A percentile compares a stretch with the other conserved stretches of the same genome.
phyloP scores from a whole-genome alignment of 768 basidiomycete genomes.

The Kwoniella sp. region DNA sequence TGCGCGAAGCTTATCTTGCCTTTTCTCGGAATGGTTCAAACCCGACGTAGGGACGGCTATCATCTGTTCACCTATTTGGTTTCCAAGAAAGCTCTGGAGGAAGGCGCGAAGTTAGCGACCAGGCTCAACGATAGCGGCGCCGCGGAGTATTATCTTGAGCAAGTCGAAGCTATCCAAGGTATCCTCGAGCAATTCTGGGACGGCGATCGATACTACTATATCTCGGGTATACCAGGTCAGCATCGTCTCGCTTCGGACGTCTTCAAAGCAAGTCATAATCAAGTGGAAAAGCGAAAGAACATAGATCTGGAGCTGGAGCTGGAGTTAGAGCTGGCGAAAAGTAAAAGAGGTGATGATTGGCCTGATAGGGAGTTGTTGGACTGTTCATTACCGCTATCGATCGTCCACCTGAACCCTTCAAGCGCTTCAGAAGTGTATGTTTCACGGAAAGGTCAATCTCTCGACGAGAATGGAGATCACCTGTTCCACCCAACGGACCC shows the following conservation, averaged over 20 bases:
- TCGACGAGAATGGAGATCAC: neutral
- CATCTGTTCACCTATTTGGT: conserved; percentile 54
- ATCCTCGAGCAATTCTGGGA: conserved; percentile 45
- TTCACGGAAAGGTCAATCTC: neutral
- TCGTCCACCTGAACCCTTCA: conserved; percentile 35
- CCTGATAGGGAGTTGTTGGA: conserved; percentile 38
- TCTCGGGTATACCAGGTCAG: neutral
- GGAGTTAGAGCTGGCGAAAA: no score
- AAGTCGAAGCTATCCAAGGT: conserved; percentile 21
- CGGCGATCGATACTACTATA: conserved; percentile 8
- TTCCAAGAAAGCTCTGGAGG: conserved; percentile 44
- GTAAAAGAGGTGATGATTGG: neutral
- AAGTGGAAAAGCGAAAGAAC: neutral
- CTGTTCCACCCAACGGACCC: conserved; percentile 12
- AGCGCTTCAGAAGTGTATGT: neutral
- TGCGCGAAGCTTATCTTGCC: no score
- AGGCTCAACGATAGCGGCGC: conserved; percentile 46
- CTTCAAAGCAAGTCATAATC: neutral
- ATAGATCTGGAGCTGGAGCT: no score
- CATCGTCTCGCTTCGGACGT: neutral
- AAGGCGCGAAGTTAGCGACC: conserved; percentile 48
- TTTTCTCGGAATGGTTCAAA: no score
- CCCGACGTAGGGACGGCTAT: conserved; percentile 35
- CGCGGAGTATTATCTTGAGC: conserved; percentile 34
- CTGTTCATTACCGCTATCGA: conserved; percentile 49